Percentiles rank a stretch among this genome's conserved stretches.
Evolutionary conservation across 1,284 basidiomycete species (phyloP).

Genomic region (Sphagnurus paluster): DNA sequence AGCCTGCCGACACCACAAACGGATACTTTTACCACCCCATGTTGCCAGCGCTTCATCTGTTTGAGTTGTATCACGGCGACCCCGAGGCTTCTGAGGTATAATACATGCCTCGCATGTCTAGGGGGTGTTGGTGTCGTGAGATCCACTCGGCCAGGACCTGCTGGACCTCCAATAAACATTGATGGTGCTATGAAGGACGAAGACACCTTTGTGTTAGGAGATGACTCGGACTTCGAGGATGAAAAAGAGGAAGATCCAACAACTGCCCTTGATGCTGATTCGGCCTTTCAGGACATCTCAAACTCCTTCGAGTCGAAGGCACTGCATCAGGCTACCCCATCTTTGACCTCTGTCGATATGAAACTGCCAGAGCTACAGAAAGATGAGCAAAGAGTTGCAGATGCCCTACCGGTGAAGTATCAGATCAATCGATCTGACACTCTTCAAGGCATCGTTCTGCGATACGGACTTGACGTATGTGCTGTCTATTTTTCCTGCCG

Average conservation of each 20-base stretch:
- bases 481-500: not conserved
- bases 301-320: not conserved
- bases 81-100: slow-evolving; percentile 58
- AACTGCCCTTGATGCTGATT: slow-evolving; percentile 5
- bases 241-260: slow-evolving; percentile 9
- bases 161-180: slow-evolving; percentile 35
- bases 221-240: slow-evolving; percentile 42
- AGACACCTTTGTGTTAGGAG: slow-evolving; percentile 64
- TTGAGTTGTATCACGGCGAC: slow-evolving; percentile 51
- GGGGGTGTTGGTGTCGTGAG: slow-evolving; percentile 52
- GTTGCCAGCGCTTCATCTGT: slow-evolving; percentile 64
- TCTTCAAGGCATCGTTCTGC: slow-evolving; percentile 63
- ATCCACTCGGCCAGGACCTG: slow-evolving; percentile 15
- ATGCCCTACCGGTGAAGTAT: slow-evolving; percentile 41
- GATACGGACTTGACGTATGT: slow-evolving; percentile 61
- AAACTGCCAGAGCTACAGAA: not conserved
- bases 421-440: slow-evolving; percentile 64
- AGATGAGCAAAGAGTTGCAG: not conserved
- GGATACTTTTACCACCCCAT: slow-evolving; percentile 46
- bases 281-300: slow-evolving; percentile 1
- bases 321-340: not conserved
- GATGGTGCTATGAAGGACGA: slow-evolving; percentile 57
- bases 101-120: slow-evolving; percentile 66
- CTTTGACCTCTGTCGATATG: not conserved
- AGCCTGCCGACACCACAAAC: not conserved